Evolutionary conservation across 345 rosid genomes (phyloP).

Genomic region (Brassica cretica): DNA sequence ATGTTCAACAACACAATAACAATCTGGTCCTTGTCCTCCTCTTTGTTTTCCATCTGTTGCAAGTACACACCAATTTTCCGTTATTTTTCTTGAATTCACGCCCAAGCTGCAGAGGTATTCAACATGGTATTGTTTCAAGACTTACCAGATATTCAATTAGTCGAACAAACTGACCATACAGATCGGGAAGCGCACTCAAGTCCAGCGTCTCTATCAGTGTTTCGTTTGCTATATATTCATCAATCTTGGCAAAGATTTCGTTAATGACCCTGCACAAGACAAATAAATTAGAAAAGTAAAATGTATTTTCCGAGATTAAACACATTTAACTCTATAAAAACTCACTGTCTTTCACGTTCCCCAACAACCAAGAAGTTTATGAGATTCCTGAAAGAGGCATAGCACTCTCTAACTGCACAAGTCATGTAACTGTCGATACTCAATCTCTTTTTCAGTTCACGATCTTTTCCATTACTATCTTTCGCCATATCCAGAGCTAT

Average conservation of each 20-base stretch:
- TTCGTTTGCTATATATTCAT: slow-evolving; percentile 39
- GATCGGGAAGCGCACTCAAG: slow-evolving; percentile 77
- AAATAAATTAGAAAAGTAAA: slow-evolving; percentile 8
- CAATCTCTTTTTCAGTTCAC: slow-evolving; percentile 56
- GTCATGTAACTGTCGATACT: slow-evolving; percentile 52
- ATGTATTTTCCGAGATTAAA: not conserved
- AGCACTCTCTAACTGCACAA: slow-evolving; percentile 55
- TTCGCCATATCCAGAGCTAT: slow-evolving; percentile 70
- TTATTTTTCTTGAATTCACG: slow-evolving; percentile 20
- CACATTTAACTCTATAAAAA: not conserved
- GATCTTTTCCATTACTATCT: slow-evolving; percentile 53
- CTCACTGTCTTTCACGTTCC: slow-evolving; percentile 44
- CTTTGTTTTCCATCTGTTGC: slow-evolving; percentile 44
- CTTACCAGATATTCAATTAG: slow-evolving; percentile 74
- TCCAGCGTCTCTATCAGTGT: slow-evolving; percentile 53
- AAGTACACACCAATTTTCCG: not conserved
- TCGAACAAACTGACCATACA: slow-evolving; percentile 68
- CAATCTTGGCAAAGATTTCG: slow-evolving; percentile 53
- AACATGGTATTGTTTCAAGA: slow-evolving; percentile 7
- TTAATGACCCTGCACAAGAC: slow-evolving; percentile 58
- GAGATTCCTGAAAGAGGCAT: slow-evolving; percentile 53
- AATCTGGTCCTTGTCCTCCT: slow-evolving; percentile 53
- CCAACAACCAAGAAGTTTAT: slow-evolving; percentile 50
- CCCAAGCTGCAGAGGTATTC: slow-evolving; percentile 10
- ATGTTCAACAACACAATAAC: slow-evolving; percentile 56